phyloP scores from a whole-genome alignment of 495 filamentous ascomycete species.

The Xylaria flabelliformis region DNA sequence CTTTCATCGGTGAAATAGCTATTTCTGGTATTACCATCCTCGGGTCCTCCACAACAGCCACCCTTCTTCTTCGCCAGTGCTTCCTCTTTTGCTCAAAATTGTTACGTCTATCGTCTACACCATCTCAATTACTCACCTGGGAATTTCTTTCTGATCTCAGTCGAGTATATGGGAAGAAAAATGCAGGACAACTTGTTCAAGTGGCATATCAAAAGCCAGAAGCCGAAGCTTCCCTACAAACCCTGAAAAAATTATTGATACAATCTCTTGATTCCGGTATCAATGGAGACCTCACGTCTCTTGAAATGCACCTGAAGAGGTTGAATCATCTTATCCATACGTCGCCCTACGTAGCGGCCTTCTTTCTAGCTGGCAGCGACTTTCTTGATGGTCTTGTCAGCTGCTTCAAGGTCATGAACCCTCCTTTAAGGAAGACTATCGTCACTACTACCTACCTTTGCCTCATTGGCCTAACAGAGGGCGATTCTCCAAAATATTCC shows the following conservation, averaged over 20 bases:
- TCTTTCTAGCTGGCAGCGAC: constrained; percentile 82
- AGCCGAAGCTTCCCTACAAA: constrained; percentile 44
- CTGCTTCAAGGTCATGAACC: constrained; percentile 67
- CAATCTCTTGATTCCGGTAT: constrained; percentile 58
- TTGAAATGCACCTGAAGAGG: constrained; percentile 53
- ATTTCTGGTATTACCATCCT: constrained; percentile 47
- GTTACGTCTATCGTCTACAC: constrained; percentile 51
- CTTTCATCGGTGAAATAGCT: constrained; percentile 63
- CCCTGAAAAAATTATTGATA: constrained; percentile 53
- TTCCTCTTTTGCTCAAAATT: constrained; percentile 65
- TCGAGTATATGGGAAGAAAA: constrained; percentile 61
- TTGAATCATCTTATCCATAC: constrained; percentile 60
- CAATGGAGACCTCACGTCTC: constrained; percentile 53
- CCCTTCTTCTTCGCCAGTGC: constrained; percentile 62
- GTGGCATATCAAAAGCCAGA: constrained; percentile 44
- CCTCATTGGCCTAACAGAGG: constrained; percentile 69
- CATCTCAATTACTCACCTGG: constrained; percentile 57
- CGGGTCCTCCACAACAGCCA: constrained; percentile 54
- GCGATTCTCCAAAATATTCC: constrained; percentile 69
- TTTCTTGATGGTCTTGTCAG: constrained; percentile 76
- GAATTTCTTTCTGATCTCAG: constrained; percentile 64
- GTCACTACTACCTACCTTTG: constrained; percentile 75
- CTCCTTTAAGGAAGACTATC: constrained; percentile 65
- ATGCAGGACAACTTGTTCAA: constrained; percentile 39
- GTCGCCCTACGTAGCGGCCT: constrained; percentile 59